These are phyloP conservation scores for Sodiomyces alkalinus DNA, from an alignment of 2,329 filamentous ascomycete species.

Conservation along the genomic window DNA sequence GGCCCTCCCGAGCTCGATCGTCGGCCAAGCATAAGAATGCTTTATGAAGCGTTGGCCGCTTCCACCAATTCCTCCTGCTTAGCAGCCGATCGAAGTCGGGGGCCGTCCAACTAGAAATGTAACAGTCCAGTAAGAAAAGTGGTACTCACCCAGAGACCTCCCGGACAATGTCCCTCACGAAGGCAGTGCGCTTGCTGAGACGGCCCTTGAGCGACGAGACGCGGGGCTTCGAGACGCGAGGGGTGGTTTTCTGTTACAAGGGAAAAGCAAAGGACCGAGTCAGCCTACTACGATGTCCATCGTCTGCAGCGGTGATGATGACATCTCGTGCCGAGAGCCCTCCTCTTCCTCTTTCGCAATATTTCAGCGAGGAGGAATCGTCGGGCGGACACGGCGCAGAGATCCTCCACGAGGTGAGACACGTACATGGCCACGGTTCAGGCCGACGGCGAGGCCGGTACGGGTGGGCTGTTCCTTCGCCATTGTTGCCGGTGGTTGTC, in stretches of 20 bases:
- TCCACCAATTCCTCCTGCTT: too few relatives aligned
- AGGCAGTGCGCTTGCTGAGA: slow-evolving; percentile 90
- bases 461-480: slow-evolving; percentile 43
- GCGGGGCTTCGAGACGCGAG: slow-evolving; percentile 62
- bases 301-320: slow-evolving; percentile 26
- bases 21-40: too few relatives aligned
- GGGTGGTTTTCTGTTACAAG: slow-evolving; percentile 60
- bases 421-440: slow-evolving; percentile 52
- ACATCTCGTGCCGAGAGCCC: background rate
- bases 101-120: too few relatives aligned
- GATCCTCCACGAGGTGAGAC: slow-evolving; percentile 66
- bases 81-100: too few relatives aligned
- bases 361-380: slow-evolving; percentile 3
- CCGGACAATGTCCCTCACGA: slow-evolving; percentile 95
- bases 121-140: too few relatives aligned
- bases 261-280: slow-evolving; percentile 25
- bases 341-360: too few relatives aligned
- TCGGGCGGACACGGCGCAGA: slow-evolving; percentile 36
- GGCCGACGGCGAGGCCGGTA: slow-evolving; percentile 44
- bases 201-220: slow-evolving; percentile 85
- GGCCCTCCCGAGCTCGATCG: background rate
- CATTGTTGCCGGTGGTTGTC: slow-evolving; percentile 27
- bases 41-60: too few relatives aligned
- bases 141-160: slow-evolving; percentile 92
- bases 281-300: slow-evolving; percentile 36